Evolutionary conservation across 1,284 basidiomycete genomes (phyloP).

Genomic region (Exsudoporus floridanus): DNA sequence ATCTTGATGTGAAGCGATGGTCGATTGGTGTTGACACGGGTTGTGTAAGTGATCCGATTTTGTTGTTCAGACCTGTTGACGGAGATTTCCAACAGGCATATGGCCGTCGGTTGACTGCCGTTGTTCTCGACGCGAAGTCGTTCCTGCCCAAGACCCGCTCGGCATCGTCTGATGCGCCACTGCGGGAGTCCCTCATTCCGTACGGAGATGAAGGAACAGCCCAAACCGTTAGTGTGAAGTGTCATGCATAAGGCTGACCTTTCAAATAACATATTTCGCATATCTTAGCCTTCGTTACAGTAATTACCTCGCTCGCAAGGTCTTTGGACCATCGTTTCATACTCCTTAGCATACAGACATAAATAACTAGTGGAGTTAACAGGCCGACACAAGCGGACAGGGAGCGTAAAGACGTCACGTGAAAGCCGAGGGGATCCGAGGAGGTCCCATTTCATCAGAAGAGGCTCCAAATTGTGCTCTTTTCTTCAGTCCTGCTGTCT

Average conservation of each 20-base stretch:
- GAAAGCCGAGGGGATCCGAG: too few species aligned
- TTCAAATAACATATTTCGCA: neutral
- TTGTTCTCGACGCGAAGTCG: conserved; percentile 48
- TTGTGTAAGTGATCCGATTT: conserved; percentile 53
- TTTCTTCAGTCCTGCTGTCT: too few species aligned
- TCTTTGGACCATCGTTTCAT: too few species aligned
- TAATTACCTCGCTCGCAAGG: too few species aligned
- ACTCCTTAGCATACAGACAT: too few species aligned
- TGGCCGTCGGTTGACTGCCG: conserved; percentile 51
- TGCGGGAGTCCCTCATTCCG: conserved; percentile 16
- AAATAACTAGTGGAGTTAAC: too few species aligned
- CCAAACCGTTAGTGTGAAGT: conserved; percentile 36
- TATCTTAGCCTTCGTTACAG: neutral
- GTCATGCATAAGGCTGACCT: conserved; percentile 16
- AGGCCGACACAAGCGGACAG: too few species aligned
- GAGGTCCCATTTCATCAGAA: too few species aligned
- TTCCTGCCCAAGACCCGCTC: conserved; percentile 5
- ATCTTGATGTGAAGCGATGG: conserved; percentile 78
- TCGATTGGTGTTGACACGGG: conserved; percentile 80
- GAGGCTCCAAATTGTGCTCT: too few species aligned
- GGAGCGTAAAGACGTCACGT: too few species aligned
- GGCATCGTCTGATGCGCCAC: neutral
- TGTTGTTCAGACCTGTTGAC: neutral
- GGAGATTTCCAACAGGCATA: conserved; percentile 42
- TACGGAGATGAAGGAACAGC: conserved; percentile 37